phyloP scores from a whole-genome alignment of 345 rosid genomes.

The Eucalyptus regnans region DNA sequence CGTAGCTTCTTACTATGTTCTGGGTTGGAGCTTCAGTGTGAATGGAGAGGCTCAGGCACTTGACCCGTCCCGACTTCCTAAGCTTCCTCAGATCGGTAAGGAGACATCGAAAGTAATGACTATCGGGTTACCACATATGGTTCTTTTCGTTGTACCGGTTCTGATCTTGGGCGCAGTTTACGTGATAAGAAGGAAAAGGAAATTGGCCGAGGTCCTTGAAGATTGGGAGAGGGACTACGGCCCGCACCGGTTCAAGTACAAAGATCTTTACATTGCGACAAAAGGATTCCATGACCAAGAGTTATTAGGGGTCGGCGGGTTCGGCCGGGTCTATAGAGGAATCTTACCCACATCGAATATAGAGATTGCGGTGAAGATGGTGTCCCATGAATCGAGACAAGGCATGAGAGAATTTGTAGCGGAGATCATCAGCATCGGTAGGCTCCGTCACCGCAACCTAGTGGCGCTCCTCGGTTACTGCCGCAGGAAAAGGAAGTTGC shows the following conservation, averaged over 20 bases:
- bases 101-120: neutral
- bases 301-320: neutral
- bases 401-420: neutral
- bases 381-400: neutral
- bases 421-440: neutral
- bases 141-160: no score
- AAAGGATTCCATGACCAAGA: neutral
- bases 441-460: neutral
- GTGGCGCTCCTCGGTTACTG: neutral
- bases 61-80: no score
- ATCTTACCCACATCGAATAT: neutral
- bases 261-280: neutral
- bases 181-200: neutral
- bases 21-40: no score
- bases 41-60: no score
- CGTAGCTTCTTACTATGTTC: no score
- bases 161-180: neutral
- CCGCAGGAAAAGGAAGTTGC: conserved; percentile 35
- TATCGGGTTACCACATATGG: neutral
- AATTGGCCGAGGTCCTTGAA: neutral
- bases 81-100: no score
- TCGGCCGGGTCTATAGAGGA: neutral
- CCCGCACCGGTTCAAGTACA: neutral
- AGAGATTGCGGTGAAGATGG: neutral
- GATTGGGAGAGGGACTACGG: neutral